These are phyloP conservation scores for Lactifluus rugatus DNA, from an alignment of 768 basidiomycete species.

Conservation along the genomic window DNA sequence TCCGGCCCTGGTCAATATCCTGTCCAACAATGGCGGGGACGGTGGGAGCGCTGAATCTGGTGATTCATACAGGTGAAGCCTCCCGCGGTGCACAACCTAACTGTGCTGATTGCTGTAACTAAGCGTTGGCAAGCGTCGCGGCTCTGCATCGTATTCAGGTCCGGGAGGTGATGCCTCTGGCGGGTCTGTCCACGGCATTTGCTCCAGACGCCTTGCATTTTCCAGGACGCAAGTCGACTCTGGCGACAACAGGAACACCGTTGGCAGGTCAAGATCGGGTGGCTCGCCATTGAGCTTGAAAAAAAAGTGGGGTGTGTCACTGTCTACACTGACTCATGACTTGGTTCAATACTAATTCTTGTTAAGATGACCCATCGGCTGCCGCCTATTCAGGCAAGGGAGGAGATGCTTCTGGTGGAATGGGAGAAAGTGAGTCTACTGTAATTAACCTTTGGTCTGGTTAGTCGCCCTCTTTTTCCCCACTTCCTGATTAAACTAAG, in stretches of 20 bases:
- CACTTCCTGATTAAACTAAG: background rate
- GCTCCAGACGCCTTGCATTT: background rate
- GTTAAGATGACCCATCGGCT: background rate
- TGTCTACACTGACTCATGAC: background rate
- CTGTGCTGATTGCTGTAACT: background rate
- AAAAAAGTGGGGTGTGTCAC: slow-evolving; percentile 5
- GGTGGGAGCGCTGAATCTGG: slow-evolving; percentile 8
- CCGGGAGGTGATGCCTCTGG: slow-evolving; percentile 12
- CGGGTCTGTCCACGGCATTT: slow-evolving; percentile 2
- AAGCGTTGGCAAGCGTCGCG: background rate
- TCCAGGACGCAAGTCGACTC: background rate
- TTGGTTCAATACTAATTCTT: background rate
- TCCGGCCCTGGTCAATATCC: slow-evolving; percentile 24
- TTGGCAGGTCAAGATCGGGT: background rate
- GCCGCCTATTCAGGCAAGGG: slow-evolving; percentile 15
- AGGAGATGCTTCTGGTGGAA: slow-evolving; percentile 17
- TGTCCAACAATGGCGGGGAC: slow-evolving; percentile 26
- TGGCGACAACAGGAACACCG: background rate
- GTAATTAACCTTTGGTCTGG: slow-evolving; percentile 15
- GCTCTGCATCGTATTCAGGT: slow-evolving; percentile 5
- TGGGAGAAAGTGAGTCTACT: background rate
- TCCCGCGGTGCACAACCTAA: background rate
- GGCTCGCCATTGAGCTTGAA: background rate
- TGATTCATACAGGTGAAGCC: slow-evolving; percentile 6
- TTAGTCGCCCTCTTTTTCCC: background rate